Conservation (phyloP, 2,329 filamentous ascomycete genomes). For the Pestalotiopsis sp. region DNA sequence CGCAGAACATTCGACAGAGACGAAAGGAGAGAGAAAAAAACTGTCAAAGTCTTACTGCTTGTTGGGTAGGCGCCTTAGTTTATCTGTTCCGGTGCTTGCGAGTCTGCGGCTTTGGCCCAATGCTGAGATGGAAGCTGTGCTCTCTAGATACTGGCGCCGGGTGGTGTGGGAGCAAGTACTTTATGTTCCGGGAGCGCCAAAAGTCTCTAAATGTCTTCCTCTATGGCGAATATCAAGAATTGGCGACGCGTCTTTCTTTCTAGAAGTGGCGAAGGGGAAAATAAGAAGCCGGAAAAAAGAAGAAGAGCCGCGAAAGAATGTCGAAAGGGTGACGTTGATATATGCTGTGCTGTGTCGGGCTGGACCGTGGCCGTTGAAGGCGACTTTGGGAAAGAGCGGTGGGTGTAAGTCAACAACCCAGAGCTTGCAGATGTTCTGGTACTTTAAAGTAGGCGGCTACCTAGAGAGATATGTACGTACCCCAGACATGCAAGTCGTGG, state of each 20-base stretch:
- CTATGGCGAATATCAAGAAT: neutral
- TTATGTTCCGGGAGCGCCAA: neutral
- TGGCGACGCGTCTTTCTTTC: neutral
- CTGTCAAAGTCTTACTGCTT: too few relatives aligned
- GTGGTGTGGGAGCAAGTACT: neutral
- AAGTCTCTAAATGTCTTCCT: neutral
- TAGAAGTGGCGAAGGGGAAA: neutral
- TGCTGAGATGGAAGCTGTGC: neutral
- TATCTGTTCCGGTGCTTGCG: neutral
- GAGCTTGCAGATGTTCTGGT: neutral
- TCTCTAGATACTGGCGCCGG: neutral
- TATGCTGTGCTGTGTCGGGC: neutral
- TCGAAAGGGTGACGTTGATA: conserved; percentile 3
- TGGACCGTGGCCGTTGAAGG: neutral
- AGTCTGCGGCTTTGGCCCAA: neutral
- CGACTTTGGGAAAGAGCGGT: conserved; percentile 15
- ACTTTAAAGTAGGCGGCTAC: neutral
- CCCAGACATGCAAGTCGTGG: neutral
- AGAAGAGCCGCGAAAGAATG: neutral
- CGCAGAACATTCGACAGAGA: too few relatives aligned
- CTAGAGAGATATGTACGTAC: neutral
- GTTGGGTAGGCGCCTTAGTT: neutral
- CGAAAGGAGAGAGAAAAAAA: too few relatives aligned
- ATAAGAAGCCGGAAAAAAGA: neutral
- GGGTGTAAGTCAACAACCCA: conserved; percentile 12